Evolutionary conservation across 2,329 filamentous ascomycete species (phyloP), one percentile per base, ranked within the genome.

Genomic region (Microcyclosporella mali): DNA sequence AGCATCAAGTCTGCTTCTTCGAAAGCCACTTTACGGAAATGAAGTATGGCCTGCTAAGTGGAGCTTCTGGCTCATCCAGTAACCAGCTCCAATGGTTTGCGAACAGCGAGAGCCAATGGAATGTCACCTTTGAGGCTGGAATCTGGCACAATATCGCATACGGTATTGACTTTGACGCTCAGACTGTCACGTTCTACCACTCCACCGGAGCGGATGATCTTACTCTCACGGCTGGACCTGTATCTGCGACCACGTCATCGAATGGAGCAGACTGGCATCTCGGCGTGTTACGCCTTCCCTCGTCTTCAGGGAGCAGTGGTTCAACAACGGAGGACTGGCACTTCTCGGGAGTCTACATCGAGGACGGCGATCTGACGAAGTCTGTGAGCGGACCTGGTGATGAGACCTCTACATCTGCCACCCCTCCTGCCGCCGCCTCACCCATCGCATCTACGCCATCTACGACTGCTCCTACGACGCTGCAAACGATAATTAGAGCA

Each of bases 101-200:
- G 8, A 70, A 71, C 46, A 74, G 79, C 12, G 66, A 72, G 53
- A 74, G 72, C 37, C 68, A 84, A 54, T 87, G 82, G 81, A 76
- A 74, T 55, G 71, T 72, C 1, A 69, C 75, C 48, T 80, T 82
- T 62, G 70, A 70, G 40, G 70, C 81, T 1, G 77, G 73, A 31
- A 75, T 80, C 9, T 87, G 83, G 83, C 82, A 87, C 63, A 88
- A 88, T 60, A 72, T 85, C 55, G 83, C 82, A 36, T 86, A 85
- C 57, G 81, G 81, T 60, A 84, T 85, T 47, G 76, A 87, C 67
- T 88, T 87, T 56, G 65, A 64, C 12, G 73, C 69, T 30, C 68
- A 73, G 51, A 78, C 72, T 4, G 81, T 87, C 21, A 75, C 74
- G 10, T 79, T 86, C 65, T 86, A 81, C 75, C 80, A 85, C 63